A percentile compares a stretch with the other conserved stretches of the same genome.
phyloP scores from a whole-genome alignment of 208 protist species.

The Wallacemonas collosoma region DNA sequence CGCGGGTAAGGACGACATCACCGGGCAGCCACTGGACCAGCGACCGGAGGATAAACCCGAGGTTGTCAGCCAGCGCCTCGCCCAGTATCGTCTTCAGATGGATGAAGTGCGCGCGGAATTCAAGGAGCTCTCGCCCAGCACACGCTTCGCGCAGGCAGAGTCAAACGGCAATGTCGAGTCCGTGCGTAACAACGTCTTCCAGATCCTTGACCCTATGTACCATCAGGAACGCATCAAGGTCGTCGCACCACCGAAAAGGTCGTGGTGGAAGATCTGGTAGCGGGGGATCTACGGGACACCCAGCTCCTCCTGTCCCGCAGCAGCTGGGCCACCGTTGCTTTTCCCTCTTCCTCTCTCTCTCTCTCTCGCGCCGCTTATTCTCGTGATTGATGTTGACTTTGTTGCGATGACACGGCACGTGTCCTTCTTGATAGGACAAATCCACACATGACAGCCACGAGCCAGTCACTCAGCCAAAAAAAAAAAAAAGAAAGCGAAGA shows the following conservation, averaged over 20 bases:
- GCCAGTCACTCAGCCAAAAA: no score
- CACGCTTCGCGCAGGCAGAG: slow-evolving; percentile 61
- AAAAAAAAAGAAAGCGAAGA: no score
- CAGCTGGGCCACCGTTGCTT: no score
- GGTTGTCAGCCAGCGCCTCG: slow-evolving; percentile 75
- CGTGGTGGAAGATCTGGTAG: slow-evolving; percentile 67
- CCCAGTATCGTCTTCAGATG: slow-evolving; percentile 75
- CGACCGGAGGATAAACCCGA: slow-evolving; percentile 89
- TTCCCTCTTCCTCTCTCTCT: no score
- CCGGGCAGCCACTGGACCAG: slow-evolving; percentile 89
- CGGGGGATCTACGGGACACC: background rate
- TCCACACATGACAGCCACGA: no score
- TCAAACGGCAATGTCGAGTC: slow-evolving; percentile 66
- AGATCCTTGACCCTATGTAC: slow-evolving; percentile 66
- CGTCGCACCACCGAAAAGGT: slow-evolving; percentile 14
- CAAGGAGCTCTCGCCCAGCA: slow-evolving; percentile 19
- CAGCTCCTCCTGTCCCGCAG: no score
- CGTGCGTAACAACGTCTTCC: slow-evolving; percentile 76
- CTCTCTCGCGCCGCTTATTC: no score
- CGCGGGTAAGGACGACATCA: slow-evolving; percentile 89
- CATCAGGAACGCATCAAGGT: slow-evolving; percentile 23
- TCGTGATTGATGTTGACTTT: no score
- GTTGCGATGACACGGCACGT: no score
- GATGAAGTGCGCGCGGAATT: slow-evolving; percentile 82
- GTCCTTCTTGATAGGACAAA: no score